A percentile compares a stretch with the other conserved stretches of the same genome.
Evolutionary conservation across 371 early-diverging fungal genomes (phyloP).

Genomic region (Spiromyces aspiralis): DNA sequence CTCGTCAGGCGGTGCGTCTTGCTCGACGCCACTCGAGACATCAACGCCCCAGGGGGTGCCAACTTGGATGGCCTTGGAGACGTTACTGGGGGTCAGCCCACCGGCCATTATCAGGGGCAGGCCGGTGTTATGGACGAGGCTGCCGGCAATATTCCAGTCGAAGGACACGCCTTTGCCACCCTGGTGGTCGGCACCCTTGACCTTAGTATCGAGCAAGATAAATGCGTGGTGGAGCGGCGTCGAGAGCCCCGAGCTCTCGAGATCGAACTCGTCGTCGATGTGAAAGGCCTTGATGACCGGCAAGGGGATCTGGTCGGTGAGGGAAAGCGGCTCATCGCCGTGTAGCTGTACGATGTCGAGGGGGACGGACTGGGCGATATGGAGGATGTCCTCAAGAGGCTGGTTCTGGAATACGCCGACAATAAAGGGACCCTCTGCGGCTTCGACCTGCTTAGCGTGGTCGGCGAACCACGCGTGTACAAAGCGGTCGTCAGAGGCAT

Average conservation of each 20-base stretch:
- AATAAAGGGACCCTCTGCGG: slow-evolving; percentile 37
- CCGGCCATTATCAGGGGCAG: slow-evolving; percentile 76
- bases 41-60: slow-evolving; percentile 79
- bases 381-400: slow-evolving; percentile 52
- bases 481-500: neutral
- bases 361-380: slow-evolving; percentile 39
- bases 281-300: slow-evolving; percentile 86
- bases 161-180: slow-evolving; percentile 55
- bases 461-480: slow-evolving; percentile 6
- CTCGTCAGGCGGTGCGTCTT: slow-evolving; percentile 18
- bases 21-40: slow-evolving; percentile 83
- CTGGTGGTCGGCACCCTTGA: slow-evolving; percentile 38
- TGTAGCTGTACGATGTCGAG: slow-evolving; percentile 90
- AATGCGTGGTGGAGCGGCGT: slow-evolving; percentile 31
- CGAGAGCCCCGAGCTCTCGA: slow-evolving; percentile 1
- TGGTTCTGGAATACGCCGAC: slow-evolving; percentile 92
- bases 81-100: slow-evolving; percentile 75
- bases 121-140: slow-evolving; percentile 29
- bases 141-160: slow-evolving; percentile 61
- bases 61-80: slow-evolving; percentile 43
- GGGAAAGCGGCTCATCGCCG: slow-evolving; percentile 53
- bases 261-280: slow-evolving; percentile 33
- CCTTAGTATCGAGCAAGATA: slow-evolving; percentile 54
- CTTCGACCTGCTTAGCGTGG: neutral
- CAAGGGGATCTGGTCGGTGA: slow-evolving; percentile 48